Evolutionary conservation across 192 early-diverging fungal species (phyloP), one percentile per base, ranked within the genome.

Genomic region (Ambispora gerdemannii): DNA sequence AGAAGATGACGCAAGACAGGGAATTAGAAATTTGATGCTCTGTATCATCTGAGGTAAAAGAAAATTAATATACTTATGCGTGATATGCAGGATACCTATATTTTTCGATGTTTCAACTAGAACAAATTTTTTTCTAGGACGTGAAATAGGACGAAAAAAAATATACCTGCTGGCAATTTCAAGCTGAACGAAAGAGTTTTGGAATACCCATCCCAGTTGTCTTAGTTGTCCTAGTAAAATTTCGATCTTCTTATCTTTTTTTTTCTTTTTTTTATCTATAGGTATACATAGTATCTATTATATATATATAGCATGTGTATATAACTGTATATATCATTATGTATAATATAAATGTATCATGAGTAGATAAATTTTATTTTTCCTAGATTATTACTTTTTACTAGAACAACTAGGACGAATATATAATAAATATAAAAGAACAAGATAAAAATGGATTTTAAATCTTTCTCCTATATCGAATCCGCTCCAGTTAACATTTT

Each of bases 401-500:
- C 63, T 64, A 64, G 22, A 17, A 64, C 63, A 64, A 64, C 63
- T 64, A 64, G 38, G 38, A 64, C 38, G 36, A 3, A 64, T 64
- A 58, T 58, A 58, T 64, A 64, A 64, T 64, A 64, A 64, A 64
- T 64, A 64, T 64, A 64, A 64, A 64, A 64, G 63, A 64, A 64
- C 63, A 64, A 64, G 38, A 64, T 64, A 64, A 64, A 64, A 64
- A 64, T 31, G 36, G 63, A 64, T 64, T 20, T 64, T 47, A 64
- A 64, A 64, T 43, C 63, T 64, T 64, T 64, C 20, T 64, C 20
- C 63, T 64, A 64, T 64, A 64, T 64, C 38, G 28, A 64, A 64
- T 64, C 38, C 38, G 28, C 49, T 28, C 22, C 20, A 64, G 63
- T 47, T 64, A 24, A 64, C 63, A 4, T 47, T 64, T 64, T 63